phyloP scores from a whole-genome alignment of 2,329 filamentous ascomycete species.

The Xylariaceae sp. region DNA sequence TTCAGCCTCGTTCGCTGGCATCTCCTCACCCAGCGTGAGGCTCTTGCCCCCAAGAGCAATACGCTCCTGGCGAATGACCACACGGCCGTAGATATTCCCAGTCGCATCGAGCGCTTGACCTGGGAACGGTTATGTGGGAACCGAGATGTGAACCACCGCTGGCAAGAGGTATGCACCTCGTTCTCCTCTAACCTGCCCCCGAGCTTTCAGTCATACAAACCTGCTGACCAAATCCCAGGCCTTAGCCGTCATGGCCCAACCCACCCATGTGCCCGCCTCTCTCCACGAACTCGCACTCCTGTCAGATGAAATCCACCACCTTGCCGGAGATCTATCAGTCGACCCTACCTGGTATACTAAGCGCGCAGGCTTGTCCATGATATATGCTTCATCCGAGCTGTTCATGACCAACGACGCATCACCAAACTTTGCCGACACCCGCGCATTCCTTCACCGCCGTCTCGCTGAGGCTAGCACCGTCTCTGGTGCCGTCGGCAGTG shows the following conservation, averaged over 20 bases:
- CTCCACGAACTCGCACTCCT: conserved; percentile 75
- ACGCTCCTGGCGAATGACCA: conserved; percentile 35
- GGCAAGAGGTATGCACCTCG: conserved; percentile 71
- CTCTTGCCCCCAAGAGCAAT: conserved; percentile 44
- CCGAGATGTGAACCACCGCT: conserved; percentile 64
- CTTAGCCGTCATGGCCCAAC: conserved; percentile 84
- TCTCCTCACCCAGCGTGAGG: conserved; percentile 62
- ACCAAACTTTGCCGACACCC: conserved; percentile 69
- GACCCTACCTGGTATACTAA: conserved; percentile 84
- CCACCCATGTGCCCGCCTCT: conserved; percentile 70
- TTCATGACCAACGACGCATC: conserved; percentile 91
- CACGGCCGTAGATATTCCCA: conserved; percentile 32
- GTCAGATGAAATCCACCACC: conserved; percentile 88
- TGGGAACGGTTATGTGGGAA: conserved; percentile 78
- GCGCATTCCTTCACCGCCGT: conserved; percentile 72
- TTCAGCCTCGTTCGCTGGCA: conserved; percentile 82
- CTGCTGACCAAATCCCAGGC: conserved; percentile 50
- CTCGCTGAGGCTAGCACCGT: conserved; percentile 64
- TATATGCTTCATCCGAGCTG: conserved; percentile 72
- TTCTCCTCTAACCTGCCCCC: neutral
- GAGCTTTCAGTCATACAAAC: neutral
- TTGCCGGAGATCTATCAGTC: conserved; percentile 76
- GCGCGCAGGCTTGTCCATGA: conserved; percentile 51
- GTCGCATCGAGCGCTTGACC: conserved; percentile 66
- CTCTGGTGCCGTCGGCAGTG: conserved; percentile 57